phyloP scores from a whole-genome alignment of 345 rosid species.

The Eucalyptus pumila region DNA sequence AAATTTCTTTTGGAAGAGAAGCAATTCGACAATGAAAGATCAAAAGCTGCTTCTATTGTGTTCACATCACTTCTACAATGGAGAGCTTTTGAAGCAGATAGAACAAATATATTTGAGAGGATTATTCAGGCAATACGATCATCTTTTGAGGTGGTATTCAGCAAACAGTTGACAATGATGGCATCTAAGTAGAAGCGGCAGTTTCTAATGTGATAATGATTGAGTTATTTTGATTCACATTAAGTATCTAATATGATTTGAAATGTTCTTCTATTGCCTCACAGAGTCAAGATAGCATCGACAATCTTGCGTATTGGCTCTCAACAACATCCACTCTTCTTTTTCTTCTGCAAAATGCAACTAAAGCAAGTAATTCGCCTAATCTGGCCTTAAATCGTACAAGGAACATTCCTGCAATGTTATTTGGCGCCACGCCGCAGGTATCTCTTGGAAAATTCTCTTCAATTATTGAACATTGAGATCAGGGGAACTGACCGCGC shows the following conservation, averaged over 20 bases:
- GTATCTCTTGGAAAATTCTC: conserved; percentile 10
- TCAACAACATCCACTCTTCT: conserved; percentile 85
- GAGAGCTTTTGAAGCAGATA: conserved; percentile 97
- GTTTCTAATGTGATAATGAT: neutral
- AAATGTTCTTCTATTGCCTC: neutral
- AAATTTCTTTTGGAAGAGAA: conserved; percentile 81
- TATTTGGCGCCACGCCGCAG: conserved; percentile 90
- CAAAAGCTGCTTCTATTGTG: conserved; percentile 85
- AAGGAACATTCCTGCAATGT: conserved; percentile 72
- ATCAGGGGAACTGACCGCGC: neutral
- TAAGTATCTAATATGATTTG: neutral
- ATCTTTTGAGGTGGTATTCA: conserved; percentile 50
- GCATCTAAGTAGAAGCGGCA: neutral
- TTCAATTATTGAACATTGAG: neutral
- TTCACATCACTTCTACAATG: conserved; percentile 94
- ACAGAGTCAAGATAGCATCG: conserved; percentile 68
- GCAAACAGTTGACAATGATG: neutral
- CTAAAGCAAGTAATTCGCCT: conserved; percentile 92
- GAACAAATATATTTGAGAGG: conserved; percentile 87
- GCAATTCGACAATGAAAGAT: conserved; percentile 78
- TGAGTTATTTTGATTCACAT: neutral
- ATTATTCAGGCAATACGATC: conserved; percentile 90
- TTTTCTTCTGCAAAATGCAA: conserved; percentile 81
- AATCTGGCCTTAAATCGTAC: conserved; percentile 90
- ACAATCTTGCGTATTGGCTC: conserved; percentile 81